Evolutionary conservation across 257 asterid genomes (phyloP).

Genomic region (Solanum chilense): DNA sequence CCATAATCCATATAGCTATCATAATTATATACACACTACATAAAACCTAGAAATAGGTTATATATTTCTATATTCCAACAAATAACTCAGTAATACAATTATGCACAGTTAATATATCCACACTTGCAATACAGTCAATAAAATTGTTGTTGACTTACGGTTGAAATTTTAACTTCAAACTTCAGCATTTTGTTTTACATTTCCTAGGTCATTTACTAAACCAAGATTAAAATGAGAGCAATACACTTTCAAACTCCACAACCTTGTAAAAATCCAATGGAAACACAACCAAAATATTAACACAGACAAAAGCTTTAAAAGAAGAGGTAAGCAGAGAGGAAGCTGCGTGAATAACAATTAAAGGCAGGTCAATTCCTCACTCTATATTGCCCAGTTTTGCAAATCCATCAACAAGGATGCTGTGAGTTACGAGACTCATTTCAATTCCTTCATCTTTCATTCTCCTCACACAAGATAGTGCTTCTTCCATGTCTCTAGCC

Average conservation of each 20-base stretch:
- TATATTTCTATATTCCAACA: background rate
- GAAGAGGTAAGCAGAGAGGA: background rate
- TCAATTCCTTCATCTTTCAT: conserved; percentile 86
- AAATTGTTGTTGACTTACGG: background rate
- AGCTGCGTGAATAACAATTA: background rate
- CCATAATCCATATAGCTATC: background rate
- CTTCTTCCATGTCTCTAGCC: conserved; percentile 98
- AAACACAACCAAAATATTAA: background rate
- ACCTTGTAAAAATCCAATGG: background rate
- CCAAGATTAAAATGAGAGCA: background rate
- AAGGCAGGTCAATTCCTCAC: conserved; percentile 33
- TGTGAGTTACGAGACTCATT: conserved; percentile 87
- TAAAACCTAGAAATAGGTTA: background rate
- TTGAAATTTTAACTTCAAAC: background rate
- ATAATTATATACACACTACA: background rate
- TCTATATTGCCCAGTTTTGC: conserved; percentile 57
- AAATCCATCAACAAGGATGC: conserved; percentile 82
- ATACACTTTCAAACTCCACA: background rate
- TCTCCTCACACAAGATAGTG: conserved; percentile 76
- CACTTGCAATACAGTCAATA: background rate
- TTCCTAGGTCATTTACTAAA: background rate
- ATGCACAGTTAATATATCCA: background rate
- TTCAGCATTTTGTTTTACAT: background rate
- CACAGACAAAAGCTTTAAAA: background rate
- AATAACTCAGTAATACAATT: background rate